Base-by-base conservation (phyloP, 192 early-diverging fungal species). In the Phlyctochytrium bullatum region DNA sequence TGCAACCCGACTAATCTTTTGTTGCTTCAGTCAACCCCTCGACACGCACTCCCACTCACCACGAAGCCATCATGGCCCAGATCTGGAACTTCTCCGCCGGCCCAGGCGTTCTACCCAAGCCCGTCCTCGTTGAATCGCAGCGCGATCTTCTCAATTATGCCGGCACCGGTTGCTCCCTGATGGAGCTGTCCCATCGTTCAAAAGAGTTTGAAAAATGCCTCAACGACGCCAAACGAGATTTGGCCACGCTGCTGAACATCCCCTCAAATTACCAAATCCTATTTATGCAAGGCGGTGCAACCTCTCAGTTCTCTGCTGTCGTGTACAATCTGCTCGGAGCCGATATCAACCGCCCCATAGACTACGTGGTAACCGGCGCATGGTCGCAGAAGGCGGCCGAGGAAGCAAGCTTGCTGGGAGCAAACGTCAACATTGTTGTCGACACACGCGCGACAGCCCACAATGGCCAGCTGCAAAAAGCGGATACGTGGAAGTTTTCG, bases 161-260 rank as follows among this genome's bases (percentile, higher is more conserved):
- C 58, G 80, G 83, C 67, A 87, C 89, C 0, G 94, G 93, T 47
- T 85, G 92, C 83, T 96, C 93, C 0, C 86, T 99, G 57, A 87
- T 99, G 87, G 96, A 98, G 70, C 80, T 99, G 73, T 96, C 94
- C 4, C 96, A 99, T 72, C 92, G 97, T 35, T 92, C 92, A 30
- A 85, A 84, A 65, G 78, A 84, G 10, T 99, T 95, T 66, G 91
- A 89, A 40, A 70, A 71, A 17, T 87, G 96, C 67, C 81, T 94
- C 67, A 73, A 80, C 59, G 78, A 78, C 23, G 89, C 97, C 6
- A 88, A 97, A 67, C 67, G 74, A 1, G 80, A 91, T 25, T 86
- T 96, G 52, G 83, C 86, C 14, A 66, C 68, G 1, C 73, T 96
- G 14, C 80, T 98, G 51, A 70, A 80, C n/a, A 83, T 99, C 50